These are phyloP conservation scores for Corynespora cassiicola DNA, from an alignment of 2,329 filamentous ascomycete species.

Conservation along the genomic window DNA sequence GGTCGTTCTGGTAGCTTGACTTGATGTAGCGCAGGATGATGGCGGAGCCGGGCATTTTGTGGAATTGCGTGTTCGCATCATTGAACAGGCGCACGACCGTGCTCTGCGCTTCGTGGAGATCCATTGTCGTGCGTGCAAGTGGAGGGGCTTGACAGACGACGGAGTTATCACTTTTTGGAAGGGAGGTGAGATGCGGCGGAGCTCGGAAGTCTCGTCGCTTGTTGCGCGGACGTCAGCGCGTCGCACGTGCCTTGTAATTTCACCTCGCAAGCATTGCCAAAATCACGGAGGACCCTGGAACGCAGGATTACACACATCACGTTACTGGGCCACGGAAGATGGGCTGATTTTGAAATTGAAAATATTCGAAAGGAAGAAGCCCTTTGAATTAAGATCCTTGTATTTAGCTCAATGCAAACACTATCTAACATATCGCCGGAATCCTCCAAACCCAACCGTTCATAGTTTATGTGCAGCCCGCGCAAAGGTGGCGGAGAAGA, in stretches of 20 bases:
- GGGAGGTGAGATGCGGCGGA: no score
- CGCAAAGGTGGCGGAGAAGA: constrained; percentile 23
- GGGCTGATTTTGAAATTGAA: no score
- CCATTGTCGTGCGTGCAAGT: constrained; percentile 50
- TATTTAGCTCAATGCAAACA: constrained; percentile 44
- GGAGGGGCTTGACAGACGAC: background rate
- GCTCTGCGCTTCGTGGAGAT: constrained; percentile 62
- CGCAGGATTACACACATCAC: no score
- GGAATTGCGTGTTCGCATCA: constrained; percentile 71
- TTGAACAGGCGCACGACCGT: constrained; percentile 62
- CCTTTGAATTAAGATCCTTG: constrained; percentile 27
- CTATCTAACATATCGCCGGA: constrained; percentile 47
- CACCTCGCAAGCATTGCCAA: no score
- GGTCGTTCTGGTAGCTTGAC: constrained; percentile 97
- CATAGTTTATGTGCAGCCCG: constrained; percentile 46
- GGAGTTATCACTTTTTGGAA: background rate
- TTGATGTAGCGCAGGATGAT: constrained; percentile 95
- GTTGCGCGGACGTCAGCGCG: no score
- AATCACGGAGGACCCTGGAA: no score
- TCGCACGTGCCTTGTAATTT: no score
- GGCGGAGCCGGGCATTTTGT: constrained; percentile 90
- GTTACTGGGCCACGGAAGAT: no score
- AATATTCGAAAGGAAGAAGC: no score
- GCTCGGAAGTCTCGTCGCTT: no score
- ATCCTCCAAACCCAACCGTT: constrained; percentile 34